Conservation (phyloP, 306 rosid species). For the Cicer yamashitae region DNA sequence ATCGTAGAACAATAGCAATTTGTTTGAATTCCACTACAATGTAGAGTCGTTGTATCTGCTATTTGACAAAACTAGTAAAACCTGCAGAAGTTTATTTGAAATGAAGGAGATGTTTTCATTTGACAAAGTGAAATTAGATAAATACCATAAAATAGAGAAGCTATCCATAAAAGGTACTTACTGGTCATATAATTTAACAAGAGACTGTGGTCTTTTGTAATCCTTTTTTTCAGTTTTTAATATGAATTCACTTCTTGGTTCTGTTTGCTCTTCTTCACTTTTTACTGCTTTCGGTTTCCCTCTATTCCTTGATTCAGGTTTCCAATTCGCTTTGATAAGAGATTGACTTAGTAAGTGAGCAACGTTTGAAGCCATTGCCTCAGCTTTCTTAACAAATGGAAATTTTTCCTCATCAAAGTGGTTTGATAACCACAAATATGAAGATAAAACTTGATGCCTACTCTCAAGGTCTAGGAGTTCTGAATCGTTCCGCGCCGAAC, state of each 20-base stretch:
- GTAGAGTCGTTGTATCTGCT: no score
- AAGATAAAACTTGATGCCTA: slow-evolving; percentile 87
- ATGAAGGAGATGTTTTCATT: no score
- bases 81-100: no score
- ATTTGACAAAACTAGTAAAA: no score
- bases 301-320: slow-evolving; percentile 69
- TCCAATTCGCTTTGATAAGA: slow-evolving; percentile 79
- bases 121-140: slow-evolving; percentile 11
- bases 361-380: slow-evolving; percentile 76
- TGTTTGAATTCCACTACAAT: no score
- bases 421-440: slow-evolving; percentile 84
- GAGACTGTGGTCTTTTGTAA: slow-evolving; percentile 59
- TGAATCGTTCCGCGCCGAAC: slow-evolving; percentile 72
- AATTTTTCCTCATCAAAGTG: slow-evolving; percentile 75
- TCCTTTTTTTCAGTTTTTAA: slow-evolving; percentile 52
- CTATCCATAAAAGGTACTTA: slow-evolving; percentile 45
- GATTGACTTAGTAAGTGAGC: slow-evolving; percentile 73
- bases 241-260: slow-evolving; percentile 19
- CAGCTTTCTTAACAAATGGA: slow-evolving; percentile 77
- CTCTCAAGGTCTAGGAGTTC: slow-evolving; percentile 94
- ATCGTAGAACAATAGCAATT: no score
- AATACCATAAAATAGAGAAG: slow-evolving; percentile 33
- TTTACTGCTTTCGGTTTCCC: slow-evolving; percentile 57
- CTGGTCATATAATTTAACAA: slow-evolving; percentile 53
- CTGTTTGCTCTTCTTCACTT: slow-evolving; percentile 44